Base-by-base conservation (phyloP, 805 yeast genomes). In the Wickerhamomyces silvicola region DNA sequence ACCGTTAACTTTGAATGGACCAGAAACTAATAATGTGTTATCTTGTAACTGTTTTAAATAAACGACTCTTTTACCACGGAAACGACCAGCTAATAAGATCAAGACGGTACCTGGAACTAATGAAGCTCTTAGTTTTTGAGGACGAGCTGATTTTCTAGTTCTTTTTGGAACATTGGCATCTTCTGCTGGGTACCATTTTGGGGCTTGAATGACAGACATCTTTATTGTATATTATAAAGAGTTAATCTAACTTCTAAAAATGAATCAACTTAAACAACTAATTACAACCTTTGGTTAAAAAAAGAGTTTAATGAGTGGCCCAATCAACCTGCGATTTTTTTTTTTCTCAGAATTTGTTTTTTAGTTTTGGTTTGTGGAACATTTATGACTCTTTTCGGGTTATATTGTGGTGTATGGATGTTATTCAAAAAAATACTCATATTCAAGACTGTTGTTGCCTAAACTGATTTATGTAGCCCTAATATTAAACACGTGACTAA, bases 21-120 rank as follows among this genome's bases (percentile, higher is more conserved):
- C 98, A 43, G 96, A 72, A 46, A 90, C 95, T 63, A 90, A 82
- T 59, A 90, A 75, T 49, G 97, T 90, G 86, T 86, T 85, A 80
- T 92, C 97, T 73, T 87, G 95, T 64, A 92, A 78, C 69, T 81
- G 72, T 81, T 90, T 90, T 68, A 90, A 81, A 82, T 82, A 83
- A 50, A 90, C 97, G 58, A 92, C 98, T 75, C 97, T 88, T 85
- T 90, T 92, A 69, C 98, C 98, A 73, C 98, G 85, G 94, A 87
- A 90, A 72, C 96, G 86, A 66, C 98, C 98, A 60, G 97, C 97
- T 65, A 90, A 79, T 67, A 90, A 73, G 69, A 90, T 90, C 66
- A 92, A 76, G 54, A 90, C 97, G 62, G 97, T 83, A 68, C 98
- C 98, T 70, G 97, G 97, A 54, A 83, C 94, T 61, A 90, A 75